A percentile compares a stretch with the other conserved stretches of the same genome.
These are phyloP conservation scores for Mortierella sp. DNA, from an alignment of 371 early-diverging fungal genomes.

Conservation along the genomic window DNA sequence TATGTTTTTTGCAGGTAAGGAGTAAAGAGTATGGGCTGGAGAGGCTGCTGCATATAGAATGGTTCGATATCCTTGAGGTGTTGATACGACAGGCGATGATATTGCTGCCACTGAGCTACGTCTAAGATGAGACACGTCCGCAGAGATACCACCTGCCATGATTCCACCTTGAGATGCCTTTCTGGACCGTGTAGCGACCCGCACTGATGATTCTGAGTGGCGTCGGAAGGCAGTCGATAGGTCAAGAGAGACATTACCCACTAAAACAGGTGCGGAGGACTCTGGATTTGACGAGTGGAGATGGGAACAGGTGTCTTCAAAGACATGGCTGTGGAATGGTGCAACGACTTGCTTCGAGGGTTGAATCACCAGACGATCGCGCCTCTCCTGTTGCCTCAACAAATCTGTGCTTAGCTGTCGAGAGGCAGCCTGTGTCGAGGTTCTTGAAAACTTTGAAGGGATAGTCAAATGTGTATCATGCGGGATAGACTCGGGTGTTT, in stretches of 20 bases:
- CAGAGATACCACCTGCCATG: neutral
- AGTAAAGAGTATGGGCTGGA: slow-evolving; percentile 16
- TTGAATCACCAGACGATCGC: slow-evolving; percentile 3
- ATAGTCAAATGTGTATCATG: too few species aligned
- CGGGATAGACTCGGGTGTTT: too few species aligned
- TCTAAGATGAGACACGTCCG: neutral
- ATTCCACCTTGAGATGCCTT: too few species aligned
- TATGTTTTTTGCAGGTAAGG: slow-evolving; percentile 1
- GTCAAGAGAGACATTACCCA: slow-evolving; percentile 1
- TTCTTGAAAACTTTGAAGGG: too few species aligned
- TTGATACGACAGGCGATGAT: neutral
- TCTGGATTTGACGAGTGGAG: slow-evolving; percentile 4
- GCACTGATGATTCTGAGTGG: slow-evolving; percentile 8
- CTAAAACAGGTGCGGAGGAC: too few species aligned
- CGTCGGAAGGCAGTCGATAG: slow-evolving; percentile 10
- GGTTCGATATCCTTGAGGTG: slow-evolving; percentile 5
- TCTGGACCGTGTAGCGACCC: neutral
- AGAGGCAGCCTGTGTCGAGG: too few species aligned
- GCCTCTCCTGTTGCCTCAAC: neutral
- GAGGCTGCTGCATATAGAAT: slow-evolving; percentile 16
- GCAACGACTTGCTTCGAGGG: slow-evolving; percentile 10
- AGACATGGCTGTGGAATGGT: slow-evolving; percentile 11
- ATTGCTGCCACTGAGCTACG: neutral
- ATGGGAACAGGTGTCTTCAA: slow-evolving; percentile 26
- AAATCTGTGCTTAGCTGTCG: too few species aligned